phyloP scores from a whole-genome alignment of 208 protist species.

The Acanthamoeba comandoni region DNA sequence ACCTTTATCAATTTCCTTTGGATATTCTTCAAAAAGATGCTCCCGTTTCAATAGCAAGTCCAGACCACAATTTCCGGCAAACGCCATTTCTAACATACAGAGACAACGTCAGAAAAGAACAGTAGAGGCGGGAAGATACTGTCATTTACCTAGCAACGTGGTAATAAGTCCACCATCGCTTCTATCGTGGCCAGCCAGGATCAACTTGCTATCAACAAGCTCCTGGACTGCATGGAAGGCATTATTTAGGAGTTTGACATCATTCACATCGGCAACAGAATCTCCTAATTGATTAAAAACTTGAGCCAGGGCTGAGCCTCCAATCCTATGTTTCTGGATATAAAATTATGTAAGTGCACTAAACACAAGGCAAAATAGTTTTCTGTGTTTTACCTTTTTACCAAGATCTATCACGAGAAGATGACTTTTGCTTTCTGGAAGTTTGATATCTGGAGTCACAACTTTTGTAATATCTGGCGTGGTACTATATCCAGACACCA shows the following conservation, averaged over 20 bases:
- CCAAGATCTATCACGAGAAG: constrained; percentile 68
- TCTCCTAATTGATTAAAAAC: constrained; percentile 86
- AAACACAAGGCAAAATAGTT: neutral
- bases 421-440: neutral
- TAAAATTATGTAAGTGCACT: neutral
- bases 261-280: constrained; percentile 81
- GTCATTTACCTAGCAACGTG: constrained; percentile 69
- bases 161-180: constrained; percentile 85
- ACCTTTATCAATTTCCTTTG: too few species aligned
- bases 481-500: constrained; percentile 86
- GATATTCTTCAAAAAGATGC: too few species aligned
- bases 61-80: constrained; percentile 87
- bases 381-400: neutral
- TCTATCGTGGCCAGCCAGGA: constrained; percentile 83
- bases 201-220: constrained; percentile 70
- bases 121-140: neutral
- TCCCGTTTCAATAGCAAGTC: constrained; percentile 23
- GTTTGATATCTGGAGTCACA: constrained; percentile 88
- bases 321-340: constrained; percentile 77
- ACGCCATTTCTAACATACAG: constrained; percentile 84
- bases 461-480: constrained; percentile 84
- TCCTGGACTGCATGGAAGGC: constrained; percentile 79
- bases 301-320: constrained; percentile 87
- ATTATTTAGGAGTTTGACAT: constrained; percentile 55
- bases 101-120: neutral